These are phyloP conservation scores for Condylostoma magnum DNA, from an alignment of 169 alveolate species.

Conservation along the genomic window DNA sequence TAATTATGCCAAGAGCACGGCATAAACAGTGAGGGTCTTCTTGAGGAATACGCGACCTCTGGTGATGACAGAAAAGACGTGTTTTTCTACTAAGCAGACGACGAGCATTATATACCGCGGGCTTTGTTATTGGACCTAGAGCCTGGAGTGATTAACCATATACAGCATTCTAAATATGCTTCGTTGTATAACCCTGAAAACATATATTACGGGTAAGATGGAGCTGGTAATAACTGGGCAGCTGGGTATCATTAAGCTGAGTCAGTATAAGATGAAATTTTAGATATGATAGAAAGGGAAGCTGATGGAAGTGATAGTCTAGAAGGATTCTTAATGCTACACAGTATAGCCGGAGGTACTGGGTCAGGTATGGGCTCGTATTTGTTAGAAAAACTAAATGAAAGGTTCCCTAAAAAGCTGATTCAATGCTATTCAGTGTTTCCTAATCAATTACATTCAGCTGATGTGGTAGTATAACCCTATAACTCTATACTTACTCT, in stretches of 20 bases:
- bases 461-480: conserved; percentile 99
- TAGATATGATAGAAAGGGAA: conserved; percentile 98
- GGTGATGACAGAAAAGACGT: conserved; percentile 97
- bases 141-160: conserved; percentile 93
- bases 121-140: conserved; percentile 98
- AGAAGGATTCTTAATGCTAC: conserved; percentile 98
- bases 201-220: conserved; percentile 94
- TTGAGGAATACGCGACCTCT: conserved; percentile 75
- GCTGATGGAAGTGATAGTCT: conserved; percentile 98
- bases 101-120: conserved; percentile 94
- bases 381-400: conserved; percentile 94
- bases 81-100: conserved; percentile 96
- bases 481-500: conserved; percentile 95
- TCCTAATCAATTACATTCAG: conserved; percentile 72
- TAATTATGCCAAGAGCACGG: conserved; percentile 98
- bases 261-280: conserved; percentile 92
- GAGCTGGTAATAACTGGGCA: conserved; percentile 99
- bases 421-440: conserved; percentile 76
- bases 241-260: conserved; percentile 95
- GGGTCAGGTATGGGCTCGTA: conserved; percentile 99
- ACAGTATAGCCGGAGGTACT: conserved; percentile 99
- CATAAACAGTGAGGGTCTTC: conserved; percentile 83
- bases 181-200: conserved; percentile 97
- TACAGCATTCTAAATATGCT: conserved; percentile 86
- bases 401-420: conserved; percentile 92